phyloP scores from a whole-genome alignment of 2,329 filamentous ascomycete species.

The Aspergillus tamarii region DNA sequence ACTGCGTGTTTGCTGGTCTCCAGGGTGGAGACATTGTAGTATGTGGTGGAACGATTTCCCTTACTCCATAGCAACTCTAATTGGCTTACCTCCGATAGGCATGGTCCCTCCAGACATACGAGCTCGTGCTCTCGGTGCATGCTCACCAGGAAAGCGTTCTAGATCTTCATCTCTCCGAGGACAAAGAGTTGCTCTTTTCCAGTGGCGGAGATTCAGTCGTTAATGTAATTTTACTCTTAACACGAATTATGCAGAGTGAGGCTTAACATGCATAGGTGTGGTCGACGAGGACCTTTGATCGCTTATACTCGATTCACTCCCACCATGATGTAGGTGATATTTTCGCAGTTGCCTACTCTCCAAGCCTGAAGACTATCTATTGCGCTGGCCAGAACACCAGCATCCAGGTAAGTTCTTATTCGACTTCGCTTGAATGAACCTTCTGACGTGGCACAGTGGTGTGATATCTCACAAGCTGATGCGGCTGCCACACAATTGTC shows the following conservation, averaged over 20 bases:
- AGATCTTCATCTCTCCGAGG: slow-evolving; percentile 76
- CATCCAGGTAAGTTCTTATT: slow-evolving; percentile 63
- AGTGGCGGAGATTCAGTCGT: slow-evolving; percentile 92
- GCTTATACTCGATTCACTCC: slow-evolving; percentile 88
- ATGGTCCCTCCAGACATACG: slow-evolving; percentile 87
- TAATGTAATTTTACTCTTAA: slow-evolving; percentile 58
- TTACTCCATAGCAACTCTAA: not conserved
- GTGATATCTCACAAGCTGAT: slow-evolving; percentile 68
- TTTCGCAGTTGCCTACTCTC: slow-evolving; percentile 90
- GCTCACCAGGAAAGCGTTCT: slow-evolving; percentile 92
- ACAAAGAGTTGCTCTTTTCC: slow-evolving; percentile 79
- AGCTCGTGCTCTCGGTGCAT: slow-evolving; percentile 75
- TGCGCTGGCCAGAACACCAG: slow-evolving; percentile 92
- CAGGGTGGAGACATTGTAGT: slow-evolving; percentile 90
- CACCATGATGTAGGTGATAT: slow-evolving; percentile 94
- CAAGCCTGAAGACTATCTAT: slow-evolving; percentile 78
- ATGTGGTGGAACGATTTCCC: slow-evolving; percentile 26
- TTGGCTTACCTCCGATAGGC: slow-evolving; percentile 49
- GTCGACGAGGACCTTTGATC: slow-evolving; percentile 74
- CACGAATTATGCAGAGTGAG: slow-evolving; percentile 4
- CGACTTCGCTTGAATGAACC: not conserved
- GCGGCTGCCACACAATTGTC: slow-evolving; percentile 65
- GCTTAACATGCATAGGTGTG: slow-evolving; percentile 61
- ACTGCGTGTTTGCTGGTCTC: slow-evolving; percentile 86
- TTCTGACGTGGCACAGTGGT: slow-evolving; percentile 62